These are phyloP conservation scores for Bimuria novae-zelandiae DNA, from an alignment of 2,329 filamentous ascomycete species.

Conservation along the genomic window DNA sequence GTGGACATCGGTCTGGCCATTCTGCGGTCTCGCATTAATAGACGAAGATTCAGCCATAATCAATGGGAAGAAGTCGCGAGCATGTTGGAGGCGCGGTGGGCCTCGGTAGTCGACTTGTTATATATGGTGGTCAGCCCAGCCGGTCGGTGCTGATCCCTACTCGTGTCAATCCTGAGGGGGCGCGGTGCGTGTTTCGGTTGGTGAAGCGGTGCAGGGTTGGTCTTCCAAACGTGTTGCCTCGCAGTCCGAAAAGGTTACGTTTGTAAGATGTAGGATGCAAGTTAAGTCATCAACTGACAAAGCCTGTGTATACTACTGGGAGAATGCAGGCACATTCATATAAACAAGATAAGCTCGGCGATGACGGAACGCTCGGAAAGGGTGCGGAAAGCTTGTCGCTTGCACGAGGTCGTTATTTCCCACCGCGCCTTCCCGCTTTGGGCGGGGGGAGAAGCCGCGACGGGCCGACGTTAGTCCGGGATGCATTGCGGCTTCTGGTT, in stretches of 20 bases:
- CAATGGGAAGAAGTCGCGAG: conserved; percentile 9
- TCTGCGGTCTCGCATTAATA: conserved; percentile 26
- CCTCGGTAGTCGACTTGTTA: conserved; percentile 13
- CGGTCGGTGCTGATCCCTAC: conserved; percentile 17
- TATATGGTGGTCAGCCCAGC: conserved; percentile 33
- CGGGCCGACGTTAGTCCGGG: conserved; percentile 7
- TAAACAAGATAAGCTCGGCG: neutral
- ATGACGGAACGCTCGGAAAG: conserved; percentile 15
- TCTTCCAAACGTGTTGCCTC: neutral
- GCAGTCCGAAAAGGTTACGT: conserved; percentile 1
- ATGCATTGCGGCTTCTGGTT: conserved; percentile 7
- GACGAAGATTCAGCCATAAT: conserved; percentile 43
- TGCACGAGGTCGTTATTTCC: neutral
- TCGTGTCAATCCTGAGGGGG: conserved; percentile 7
- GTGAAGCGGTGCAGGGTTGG: conserved; percentile 1
- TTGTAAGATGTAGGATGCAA: neutral
- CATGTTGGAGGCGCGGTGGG: conserved; percentile 26
- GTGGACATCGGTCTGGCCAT: conserved; percentile 33
- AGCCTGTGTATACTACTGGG: too few species aligned
- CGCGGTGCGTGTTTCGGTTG: conserved; percentile 12
- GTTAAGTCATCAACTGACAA: too few species aligned
- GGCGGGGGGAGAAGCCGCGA: neutral
- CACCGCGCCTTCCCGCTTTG: neutral
- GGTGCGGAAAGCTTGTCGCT: neutral
- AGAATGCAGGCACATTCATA: neutral